Evolutionary conservation across 352 stramenopile genomes (phyloP), one percentile per base, ranked within the genome.

Genomic region (Globisporangium viniferum): DNA sequence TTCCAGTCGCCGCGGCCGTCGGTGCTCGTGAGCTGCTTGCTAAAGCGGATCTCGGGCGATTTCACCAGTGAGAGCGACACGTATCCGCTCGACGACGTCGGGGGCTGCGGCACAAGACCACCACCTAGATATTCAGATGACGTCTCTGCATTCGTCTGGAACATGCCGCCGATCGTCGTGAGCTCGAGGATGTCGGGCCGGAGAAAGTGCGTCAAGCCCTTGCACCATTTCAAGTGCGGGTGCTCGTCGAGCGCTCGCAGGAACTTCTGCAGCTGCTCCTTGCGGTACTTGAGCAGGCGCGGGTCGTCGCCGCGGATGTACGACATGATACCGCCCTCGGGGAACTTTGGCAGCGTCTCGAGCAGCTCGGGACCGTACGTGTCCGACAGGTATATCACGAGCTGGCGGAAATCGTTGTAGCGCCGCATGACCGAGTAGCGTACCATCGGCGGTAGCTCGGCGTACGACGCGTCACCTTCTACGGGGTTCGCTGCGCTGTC

Each of bases 31-130:
- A 67, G 57, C 57, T 79, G 73, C 59, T 88, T 81, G 62, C 79
- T 86, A 71, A 93, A 93, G 62, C 82, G 83, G 65, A 93, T 91
- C 71, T 93, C 79, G 10, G 83, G 85, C 59, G 85, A 93, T 62
- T 85, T 81, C 54, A 93, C 72, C 59, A 84, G 77, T 61, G 85
- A 93, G 24, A 93, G 73, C 41, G 85, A 93, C 35, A 93, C 81
- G 69, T 93, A 93, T 6, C 85, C 80, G n/a, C 77, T 82, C 5
- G 67, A 75, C 10, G 81, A 73, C 54, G 80, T 83, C 49, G 46
- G 41, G 29, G 46, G 55, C 57, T 62, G 53, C 6, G 67, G 7
- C 10, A 56, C 59, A 31, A 57, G 36, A n/a, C 10, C 31, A 10
- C 9, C 73, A 44, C 62, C 73, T 31, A 31, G n/a, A 5, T 22